Percentiles rank a stretch among this genome's conserved stretches.
Evolutionary conservation across 139 green algal genomes (phyloP).

Genomic region (Chlorella sp.): DNA sequence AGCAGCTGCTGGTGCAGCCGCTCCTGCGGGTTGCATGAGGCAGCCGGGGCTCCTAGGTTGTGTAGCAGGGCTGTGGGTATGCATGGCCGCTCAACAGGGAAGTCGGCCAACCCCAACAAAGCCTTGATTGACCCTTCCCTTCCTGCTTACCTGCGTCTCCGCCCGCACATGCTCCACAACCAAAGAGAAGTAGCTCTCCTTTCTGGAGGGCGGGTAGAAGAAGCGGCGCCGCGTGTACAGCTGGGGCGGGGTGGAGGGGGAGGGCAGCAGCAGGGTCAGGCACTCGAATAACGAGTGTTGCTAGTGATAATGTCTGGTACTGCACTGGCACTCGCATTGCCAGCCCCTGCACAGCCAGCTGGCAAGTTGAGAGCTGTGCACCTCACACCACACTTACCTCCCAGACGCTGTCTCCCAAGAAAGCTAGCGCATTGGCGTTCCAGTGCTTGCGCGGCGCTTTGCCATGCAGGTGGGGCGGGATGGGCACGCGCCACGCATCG

Average conservation of each 20-base stretch:
- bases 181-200: conserved; percentile 51
- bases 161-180: conserved; percentile 63
- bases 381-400: conserved; percentile 41
- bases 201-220: conserved; percentile 54
- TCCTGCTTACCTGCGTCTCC: conserved; percentile 55
- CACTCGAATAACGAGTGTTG: too few species aligned
- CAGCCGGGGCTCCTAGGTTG: too few species aligned
- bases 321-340: too few species aligned
- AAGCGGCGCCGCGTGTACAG: conserved; percentile 64
- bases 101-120: neutral
- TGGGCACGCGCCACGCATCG: conserved; percentile 26
- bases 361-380: too few species aligned
- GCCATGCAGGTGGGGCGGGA: conserved; percentile 46
- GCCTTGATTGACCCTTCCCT: too few species aligned
- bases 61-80: too few species aligned
- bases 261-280: neutral
- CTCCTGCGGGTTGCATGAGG: conserved; percentile 34
- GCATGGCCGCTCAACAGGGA: neutral
- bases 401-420: conserved; percentile 69
- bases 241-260: conserved; percentile 26
- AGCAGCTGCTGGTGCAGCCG: conserved; percentile 42
- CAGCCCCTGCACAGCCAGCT: too few species aligned
- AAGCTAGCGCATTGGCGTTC: conserved; percentile 66
- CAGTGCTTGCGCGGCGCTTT: conserved; percentile 44
- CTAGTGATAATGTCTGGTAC: too few species aligned